A percentile compares a stretch with the other conserved stretches of the same genome.
phyloP scores from a whole-genome alignment of 2,329 filamentous ascomycete genomes.

The Didymella sp. region DNA sequence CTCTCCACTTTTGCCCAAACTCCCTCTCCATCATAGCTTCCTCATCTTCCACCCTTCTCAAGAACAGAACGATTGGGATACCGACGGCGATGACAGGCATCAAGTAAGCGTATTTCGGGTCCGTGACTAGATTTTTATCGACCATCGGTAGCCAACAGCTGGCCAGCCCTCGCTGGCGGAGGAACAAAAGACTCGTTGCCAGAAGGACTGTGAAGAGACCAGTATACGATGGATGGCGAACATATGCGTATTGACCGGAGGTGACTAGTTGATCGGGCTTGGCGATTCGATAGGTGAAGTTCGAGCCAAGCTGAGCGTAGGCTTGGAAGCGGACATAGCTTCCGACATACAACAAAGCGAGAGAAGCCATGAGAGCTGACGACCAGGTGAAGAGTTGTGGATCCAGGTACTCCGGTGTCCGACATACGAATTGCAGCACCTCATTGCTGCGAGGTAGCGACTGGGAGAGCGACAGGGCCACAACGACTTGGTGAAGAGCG shows the following conservation, averaged over 20 bases:
- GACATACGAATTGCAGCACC: conserved; percentile 8
- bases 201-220: conserved; percentile 51
- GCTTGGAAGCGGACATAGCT: conserved; percentile 47
- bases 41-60: conserved; percentile 23
- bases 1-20: conserved; percentile 60
- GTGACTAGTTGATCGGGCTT: conserved; percentile 57
- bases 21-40: conserved; percentile 58
- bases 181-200: conserved; percentile 15
- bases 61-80: conserved; percentile 9
- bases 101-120: conserved; percentile 46
- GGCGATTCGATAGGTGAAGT: conserved; percentile 62
- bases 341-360: conserved; percentile 14
- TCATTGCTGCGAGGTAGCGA: not conserved
- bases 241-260: conserved; percentile 56
- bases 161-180: conserved; percentile 18
- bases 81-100: conserved; percentile 9
- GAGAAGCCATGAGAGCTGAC: not conserved
- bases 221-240: conserved; percentile 63
- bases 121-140: conserved; percentile 48
- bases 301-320: conserved; percentile 56
- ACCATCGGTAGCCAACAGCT: conserved; percentile 33
- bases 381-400: conserved; percentile 16
- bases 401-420: conserved; percentile 15
- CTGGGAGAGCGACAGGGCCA: conserved; percentile 7
- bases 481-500: conserved; percentile 8